Percentiles rank a stretch among this genome's conserved stretches.
Evolutionary conservation across 495 filamentous ascomycete species (phyloP).

Genomic region (Aspergillus sparsus): DNA sequence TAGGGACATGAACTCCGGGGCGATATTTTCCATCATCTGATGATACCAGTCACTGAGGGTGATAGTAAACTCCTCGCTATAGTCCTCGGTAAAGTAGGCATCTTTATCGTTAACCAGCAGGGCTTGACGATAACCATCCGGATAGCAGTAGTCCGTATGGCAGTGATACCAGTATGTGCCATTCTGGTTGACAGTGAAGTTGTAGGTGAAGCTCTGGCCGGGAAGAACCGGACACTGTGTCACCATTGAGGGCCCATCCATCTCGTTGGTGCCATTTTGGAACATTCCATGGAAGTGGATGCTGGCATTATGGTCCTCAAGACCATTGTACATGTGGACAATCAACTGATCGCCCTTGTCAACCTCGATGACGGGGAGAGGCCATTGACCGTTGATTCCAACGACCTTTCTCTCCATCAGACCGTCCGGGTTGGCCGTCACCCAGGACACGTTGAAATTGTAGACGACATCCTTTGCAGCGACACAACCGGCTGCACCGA

Average conservation of each 20-base stretch:
- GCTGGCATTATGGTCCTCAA: conserved; percentile 68
- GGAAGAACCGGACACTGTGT: conserved; percentile 70
- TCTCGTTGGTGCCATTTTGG: conserved; percentile 65
- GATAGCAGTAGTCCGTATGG: conserved; percentile 67
- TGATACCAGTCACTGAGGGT: conserved; percentile 69
- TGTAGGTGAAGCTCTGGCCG: conserved; percentile 66
- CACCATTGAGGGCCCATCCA: conserved; percentile 72
- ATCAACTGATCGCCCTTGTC: conserved; percentile 70
- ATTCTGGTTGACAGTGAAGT: conserved; percentile 75
- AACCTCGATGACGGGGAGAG: conserved; percentile 66
- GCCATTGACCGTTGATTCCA: conserved; percentile 83
- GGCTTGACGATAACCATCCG: conserved; percentile 72
- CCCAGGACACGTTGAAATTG: conserved; percentile 81
- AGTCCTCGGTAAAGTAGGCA: conserved; percentile 59
- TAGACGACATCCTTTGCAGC: conserved; percentile 66
- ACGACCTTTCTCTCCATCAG: conserved; percentile 64
- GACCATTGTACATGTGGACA: conserved; percentile 69
- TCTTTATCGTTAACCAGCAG: conserved; percentile 70
- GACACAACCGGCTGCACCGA: conserved; percentile 10
- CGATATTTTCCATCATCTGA: conserved; percentile 46
- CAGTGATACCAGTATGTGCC: conserved; percentile 88
- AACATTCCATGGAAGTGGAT: conserved; percentile 83
- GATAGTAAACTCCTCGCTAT: conserved; percentile 65
- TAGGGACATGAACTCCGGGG: conserved; percentile 46
- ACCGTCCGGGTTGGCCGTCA: conserved; percentile 78